phyloP scores from a whole-genome alignment of 2,329 filamentous ascomycete species.

The Paracamarosporium sp. region DNA sequence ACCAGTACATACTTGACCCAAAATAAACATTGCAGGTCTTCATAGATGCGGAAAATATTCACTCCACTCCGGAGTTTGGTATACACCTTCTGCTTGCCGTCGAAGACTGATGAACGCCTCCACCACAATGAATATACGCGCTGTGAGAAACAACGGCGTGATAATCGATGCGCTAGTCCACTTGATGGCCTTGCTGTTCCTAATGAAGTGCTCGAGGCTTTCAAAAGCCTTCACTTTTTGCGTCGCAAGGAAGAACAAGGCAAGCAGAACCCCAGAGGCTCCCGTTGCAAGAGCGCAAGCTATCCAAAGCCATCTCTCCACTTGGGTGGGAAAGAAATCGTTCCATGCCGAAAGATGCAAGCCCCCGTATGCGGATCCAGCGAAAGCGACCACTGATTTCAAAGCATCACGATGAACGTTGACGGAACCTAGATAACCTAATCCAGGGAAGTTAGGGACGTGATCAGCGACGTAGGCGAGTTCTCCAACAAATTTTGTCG shows the following conservation, averaged over 20 bases:
- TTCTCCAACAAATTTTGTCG: conserved; percentile 22
- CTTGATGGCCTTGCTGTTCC: conserved; percentile 17
- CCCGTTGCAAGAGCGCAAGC: conserved; percentile 28
- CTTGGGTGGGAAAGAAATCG: conserved; percentile 29
- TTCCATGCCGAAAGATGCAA: conserved; percentile 40
- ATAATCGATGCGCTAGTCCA: conserved; percentile 13
- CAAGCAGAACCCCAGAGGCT: conserved; percentile 30
- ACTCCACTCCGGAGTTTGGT: conserved; percentile 33
- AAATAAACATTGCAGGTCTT: conserved; percentile 20
- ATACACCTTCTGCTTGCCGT: conserved; percentile 23
- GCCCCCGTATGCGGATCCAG: conserved; percentile 32
- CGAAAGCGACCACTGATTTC: conserved; percentile 29
- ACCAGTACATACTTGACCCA: too few species aligned
- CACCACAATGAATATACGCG: conserved; percentile 31
- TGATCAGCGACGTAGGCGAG: conserved; percentile 22
- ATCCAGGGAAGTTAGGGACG: conserved; percentile 26
- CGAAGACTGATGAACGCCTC: conserved; percentile 36
- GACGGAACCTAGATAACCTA: conserved; percentile 28
- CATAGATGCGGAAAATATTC: conserved; percentile 36
- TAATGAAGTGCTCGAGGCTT: conserved; percentile 22
- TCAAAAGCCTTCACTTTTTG: conserved; percentile 20
- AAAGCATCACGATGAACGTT: conserved; percentile 26
- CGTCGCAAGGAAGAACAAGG: conserved; percentile 30
- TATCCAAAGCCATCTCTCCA: conserved; percentile 35
- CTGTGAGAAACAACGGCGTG: conserved; percentile 25